These are phyloP conservation scores for Parsonsia alboflavescens DNA, from an alignment of 257 asterid species.

Conservation along the genomic window DNA sequence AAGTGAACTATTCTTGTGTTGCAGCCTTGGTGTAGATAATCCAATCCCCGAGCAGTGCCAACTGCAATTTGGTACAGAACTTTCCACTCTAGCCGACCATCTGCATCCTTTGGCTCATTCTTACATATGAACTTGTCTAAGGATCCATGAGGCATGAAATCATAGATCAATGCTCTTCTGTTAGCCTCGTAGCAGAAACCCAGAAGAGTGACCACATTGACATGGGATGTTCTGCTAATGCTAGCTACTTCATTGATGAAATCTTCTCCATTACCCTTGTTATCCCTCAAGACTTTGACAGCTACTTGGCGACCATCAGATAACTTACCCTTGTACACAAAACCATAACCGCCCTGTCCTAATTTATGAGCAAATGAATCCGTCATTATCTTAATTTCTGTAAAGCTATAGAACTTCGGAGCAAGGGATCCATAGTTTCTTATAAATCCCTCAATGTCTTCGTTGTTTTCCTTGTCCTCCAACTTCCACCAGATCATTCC, in stretches of 20 bases:
- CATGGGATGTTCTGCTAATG: constrained; percentile 13
- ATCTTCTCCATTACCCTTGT: constrained; percentile 4
- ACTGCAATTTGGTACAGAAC: constrained; percentile 41
- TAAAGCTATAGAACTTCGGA: constrained; percentile 8
- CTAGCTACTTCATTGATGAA: constrained; percentile 10
- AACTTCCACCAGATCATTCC: constrained; percentile 1
- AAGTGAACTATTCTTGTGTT: constrained; percentile 63
- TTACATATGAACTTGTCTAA: constrained; percentile 47
- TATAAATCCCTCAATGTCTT: constrained; percentile 12
- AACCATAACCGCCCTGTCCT: constrained; percentile 11
- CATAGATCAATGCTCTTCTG: constrained; percentile 3
- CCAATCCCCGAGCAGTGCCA: constrained; percentile 65
- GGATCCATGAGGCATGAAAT: constrained; percentile 54
- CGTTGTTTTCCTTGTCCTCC: constrained; percentile 12
- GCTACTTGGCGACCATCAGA: not conserved
- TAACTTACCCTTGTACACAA: not conserved
- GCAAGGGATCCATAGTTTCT: constrained; percentile 6
- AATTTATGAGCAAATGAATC: not conserved
- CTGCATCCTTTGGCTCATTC: constrained; percentile 15
- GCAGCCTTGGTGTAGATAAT: constrained; percentile 62
- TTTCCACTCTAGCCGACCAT: constrained; percentile 36
- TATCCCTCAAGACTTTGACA: not conserved
- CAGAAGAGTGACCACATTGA: constrained; percentile 9
- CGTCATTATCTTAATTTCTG: not conserved
- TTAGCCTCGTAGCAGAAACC: constrained; percentile 6